A percentile compares a stretch with the other conserved stretches of the same genome.
These are phyloP conservation scores for Acephala macrosclerotiorum DNA, from an alignment of 2,329 filamentous ascomycete species.

Conservation along the genomic window DNA sequence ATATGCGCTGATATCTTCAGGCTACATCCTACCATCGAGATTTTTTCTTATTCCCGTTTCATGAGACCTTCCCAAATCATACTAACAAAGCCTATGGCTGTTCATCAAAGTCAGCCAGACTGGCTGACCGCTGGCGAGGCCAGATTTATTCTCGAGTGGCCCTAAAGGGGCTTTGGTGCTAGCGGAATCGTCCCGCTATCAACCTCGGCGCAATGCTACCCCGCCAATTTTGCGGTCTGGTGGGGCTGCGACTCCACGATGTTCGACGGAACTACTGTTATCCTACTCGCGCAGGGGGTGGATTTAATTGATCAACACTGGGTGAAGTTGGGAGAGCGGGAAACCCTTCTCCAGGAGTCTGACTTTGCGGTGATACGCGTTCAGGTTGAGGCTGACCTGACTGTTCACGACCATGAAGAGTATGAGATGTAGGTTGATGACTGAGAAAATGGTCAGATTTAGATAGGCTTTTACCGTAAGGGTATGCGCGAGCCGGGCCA, in stretches of 20 bases:
- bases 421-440: too few species aligned
- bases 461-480: too few species aligned
- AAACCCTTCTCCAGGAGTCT: neutral
- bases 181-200: constrained; percentile 1
- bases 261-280: neutral
- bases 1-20: neutral
- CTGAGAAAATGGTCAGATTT: too few species aligned
- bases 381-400: neutral
- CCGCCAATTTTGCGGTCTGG: neutral
- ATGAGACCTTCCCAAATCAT: neutral
- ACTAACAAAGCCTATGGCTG: neutral
- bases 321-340: neutral
- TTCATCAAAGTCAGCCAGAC: too few species aligned
- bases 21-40: neutral
- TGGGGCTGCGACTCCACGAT: neutral
- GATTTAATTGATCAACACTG: neutral
- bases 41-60: too few species aligned
- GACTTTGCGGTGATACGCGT: neutral
- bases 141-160: neutral
- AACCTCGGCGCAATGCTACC: constrained; percentile 2
- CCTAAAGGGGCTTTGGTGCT: neutral
- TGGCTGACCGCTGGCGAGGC: neutral
- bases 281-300: neutral
- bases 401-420: too few species aligned
- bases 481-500: neutral